Evolutionary conservation across 305 asterid species (phyloP), one percentile per base, ranked within the genome.

Genomic region (Euphrasia arctica): DNA sequence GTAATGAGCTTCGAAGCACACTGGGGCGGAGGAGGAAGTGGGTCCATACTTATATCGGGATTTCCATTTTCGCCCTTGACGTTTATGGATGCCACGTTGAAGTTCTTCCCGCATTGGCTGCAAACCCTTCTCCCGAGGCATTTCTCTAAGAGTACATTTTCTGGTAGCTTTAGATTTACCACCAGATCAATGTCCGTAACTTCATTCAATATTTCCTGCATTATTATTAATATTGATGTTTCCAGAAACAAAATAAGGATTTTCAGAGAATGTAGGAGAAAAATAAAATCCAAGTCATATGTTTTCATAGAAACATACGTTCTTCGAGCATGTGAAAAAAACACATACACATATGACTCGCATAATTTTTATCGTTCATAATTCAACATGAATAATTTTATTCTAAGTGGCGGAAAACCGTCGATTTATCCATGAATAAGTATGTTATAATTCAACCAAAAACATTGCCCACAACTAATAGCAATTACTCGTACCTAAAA

Each of bases 81-180:
- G 47, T 90, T 67, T 60, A 93, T 93, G 18, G 90, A 73, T 52
- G 99, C 99, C 74, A 93, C 85, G 47, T 93, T 93, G 71, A 90
- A 93, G 78, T 86, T 88, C 85, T 93, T 90, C 65, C 97, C 95
- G 61, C 99, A 93, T 81, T 84, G 78, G 65, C 82, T 70, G 78
- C 97, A 93, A 72, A 93, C 79, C 80, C 99, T 90, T 70, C 99
- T 69, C 57, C 97, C 99, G 8, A 93, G 85, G 80, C 99, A 93
- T 81, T 93, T 93, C 80, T 93, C 97, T 42, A 93, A n/a, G 61
- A 93, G 79, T 31, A 93, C 97, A 62, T 65, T 73, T 63, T 93
- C 99, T 50, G 97, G 96, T 60, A 93, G 97, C 88, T 82, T 93
- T 64, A 93, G 94, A 75, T 93, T 90, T 69, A 90, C 95, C 73